Evolutionary conservation across 2,329 filamentous ascomycete genomes (phyloP).

Genomic region (Colletotrichum tropicicola): DNA sequence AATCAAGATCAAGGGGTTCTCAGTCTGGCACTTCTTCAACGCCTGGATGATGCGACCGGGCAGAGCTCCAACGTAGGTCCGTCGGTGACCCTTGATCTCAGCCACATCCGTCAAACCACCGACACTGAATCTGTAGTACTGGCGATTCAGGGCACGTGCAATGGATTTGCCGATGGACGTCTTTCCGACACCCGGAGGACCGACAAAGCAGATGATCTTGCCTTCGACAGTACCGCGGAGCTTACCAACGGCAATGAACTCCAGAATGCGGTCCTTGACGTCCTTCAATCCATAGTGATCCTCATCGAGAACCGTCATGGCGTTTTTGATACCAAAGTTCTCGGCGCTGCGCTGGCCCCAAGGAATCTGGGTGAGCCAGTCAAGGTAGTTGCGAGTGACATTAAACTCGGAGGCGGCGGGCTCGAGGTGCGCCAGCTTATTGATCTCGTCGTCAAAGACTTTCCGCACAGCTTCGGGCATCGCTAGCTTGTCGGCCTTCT

Average conservation of each 20-base stretch:
- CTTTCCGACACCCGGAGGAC: slow-evolving; percentile 96
- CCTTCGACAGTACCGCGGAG: slow-evolving; percentile 96
- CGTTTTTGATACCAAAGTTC: slow-evolving; percentile 95
- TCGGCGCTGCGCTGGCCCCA: slow-evolving; percentile 96
- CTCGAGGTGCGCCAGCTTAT: slow-evolving; percentile 95
- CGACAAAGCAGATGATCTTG: slow-evolving; percentile 98
- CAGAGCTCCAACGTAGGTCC: slow-evolving; percentile 95
- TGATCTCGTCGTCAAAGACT: slow-evolving; percentile 97
- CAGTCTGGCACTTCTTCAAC: slow-evolving; percentile 98
- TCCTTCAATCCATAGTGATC: slow-evolving; percentile 98
- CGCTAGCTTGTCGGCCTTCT: slow-evolving; percentile 90
- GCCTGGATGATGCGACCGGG: slow-evolving; percentile 98
- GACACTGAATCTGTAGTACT: slow-evolving; percentile 99
- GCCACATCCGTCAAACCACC: slow-evolving; percentile 97
- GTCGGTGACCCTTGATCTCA: slow-evolving; percentile 96
- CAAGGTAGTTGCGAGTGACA: slow-evolving; percentile 96
- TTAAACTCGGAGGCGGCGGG: slow-evolving; percentile 98
- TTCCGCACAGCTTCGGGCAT: slow-evolving; percentile 98
- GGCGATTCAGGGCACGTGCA: slow-evolving; percentile 89
- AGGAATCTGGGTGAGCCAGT: slow-evolving; percentile 98
- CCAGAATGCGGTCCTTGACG: slow-evolving; percentile 96
- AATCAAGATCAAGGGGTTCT: slow-evolving; percentile 95
- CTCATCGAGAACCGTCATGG: slow-evolving; percentile 89
- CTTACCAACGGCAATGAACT: slow-evolving; percentile 98
- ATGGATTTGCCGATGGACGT: slow-evolving; percentile 99